Percentiles rank a stretch among this genome's conserved stretches.
These are phyloP conservation scores for Triticum timopheevii DNA, from an alignment of 176 grass and related monocot species.

Conservation along the genomic window DNA sequence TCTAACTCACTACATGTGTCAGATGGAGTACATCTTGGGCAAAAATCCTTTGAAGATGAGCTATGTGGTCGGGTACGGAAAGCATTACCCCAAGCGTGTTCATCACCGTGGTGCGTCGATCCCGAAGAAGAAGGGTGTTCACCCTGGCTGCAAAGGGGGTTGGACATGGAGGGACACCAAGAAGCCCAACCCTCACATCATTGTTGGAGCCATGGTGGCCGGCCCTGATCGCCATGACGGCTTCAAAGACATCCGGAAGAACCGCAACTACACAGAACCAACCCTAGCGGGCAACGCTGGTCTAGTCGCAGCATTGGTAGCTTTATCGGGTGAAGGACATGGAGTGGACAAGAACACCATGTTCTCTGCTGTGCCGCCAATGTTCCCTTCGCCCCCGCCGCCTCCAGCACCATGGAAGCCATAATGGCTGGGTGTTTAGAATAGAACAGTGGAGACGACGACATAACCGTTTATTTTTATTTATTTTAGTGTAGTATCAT, in stretches of 20 bases:
- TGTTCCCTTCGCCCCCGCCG: conserved; percentile 83
- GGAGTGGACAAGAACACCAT: conserved; percentile 91
- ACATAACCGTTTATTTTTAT: background rate
- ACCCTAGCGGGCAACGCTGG: conserved; percentile 87
- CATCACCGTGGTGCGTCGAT: conserved; percentile 95
- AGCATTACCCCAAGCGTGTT: conserved; percentile 74
- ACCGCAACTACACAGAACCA: conserved; percentile 89
- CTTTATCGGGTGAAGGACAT: conserved; percentile 62
- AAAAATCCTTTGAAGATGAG: conserved; percentile 97
- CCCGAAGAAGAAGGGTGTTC: conserved; percentile 80
- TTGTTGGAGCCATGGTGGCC: conserved; percentile 80
- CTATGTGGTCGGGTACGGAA: conserved; percentile 74
- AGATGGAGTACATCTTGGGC: conserved; percentile 90
- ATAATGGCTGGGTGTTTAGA: conserved; percentile 16
- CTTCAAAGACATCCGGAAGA: conserved; percentile 71
- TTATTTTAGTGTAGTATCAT: conserved; percentile 13
- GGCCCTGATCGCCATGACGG: conserved; percentile 79
- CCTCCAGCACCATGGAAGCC: conserved; percentile 92
- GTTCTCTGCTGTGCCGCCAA: conserved; percentile 87
- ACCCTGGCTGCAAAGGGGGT: conserved; percentile 77
- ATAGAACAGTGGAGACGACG: conserved; percentile 21
- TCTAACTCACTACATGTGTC: conserved; percentile 21
- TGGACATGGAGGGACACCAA: conserved; percentile 89
- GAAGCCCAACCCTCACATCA: conserved; percentile 76
- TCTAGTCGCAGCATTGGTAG: conserved; percentile 76